These are phyloP conservation scores for Paraphoma chrysanthemicola DNA, from an alignment of 2,329 filamentous ascomycete genomes.

Conservation along the genomic window DNA sequence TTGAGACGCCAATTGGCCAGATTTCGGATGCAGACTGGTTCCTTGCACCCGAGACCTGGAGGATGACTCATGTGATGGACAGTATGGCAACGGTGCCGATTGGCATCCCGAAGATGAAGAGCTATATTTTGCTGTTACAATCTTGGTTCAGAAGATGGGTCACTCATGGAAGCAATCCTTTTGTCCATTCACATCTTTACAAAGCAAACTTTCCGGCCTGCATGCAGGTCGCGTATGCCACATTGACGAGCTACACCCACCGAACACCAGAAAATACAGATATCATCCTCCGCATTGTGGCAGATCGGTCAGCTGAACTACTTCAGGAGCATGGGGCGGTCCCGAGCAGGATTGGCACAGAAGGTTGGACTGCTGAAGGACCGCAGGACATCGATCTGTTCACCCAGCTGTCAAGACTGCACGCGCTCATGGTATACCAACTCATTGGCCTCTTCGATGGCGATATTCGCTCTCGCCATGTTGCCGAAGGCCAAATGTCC, in stretches of 20 bases:
- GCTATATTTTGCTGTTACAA: conserved; percentile 12
- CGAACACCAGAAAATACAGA: conserved; percentile 13
- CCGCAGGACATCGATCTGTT: background rate
- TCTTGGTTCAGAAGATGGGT: conserved; percentile 38
- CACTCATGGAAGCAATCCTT: conserved; percentile 33
- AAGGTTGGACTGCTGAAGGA: background rate
- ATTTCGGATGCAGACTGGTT: conserved; percentile 14
- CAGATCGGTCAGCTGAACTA: conserved; percentile 11
- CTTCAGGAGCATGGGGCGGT: background rate
- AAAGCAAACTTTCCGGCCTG: conserved; percentile 22
- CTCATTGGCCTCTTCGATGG: conserved; percentile 9
- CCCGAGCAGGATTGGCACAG: background rate
- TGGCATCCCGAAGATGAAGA: conserved; percentile 10
- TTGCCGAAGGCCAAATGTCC: background rate
- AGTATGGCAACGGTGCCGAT: conserved; percentile 4
- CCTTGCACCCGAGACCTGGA: conserved; percentile 18
- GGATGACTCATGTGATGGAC: conserved; percentile 7
- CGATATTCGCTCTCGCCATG: conserved; percentile 6
- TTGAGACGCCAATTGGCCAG: conserved; percentile 3
- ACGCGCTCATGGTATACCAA: conserved; percentile 7
- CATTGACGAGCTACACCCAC: conserved; percentile 11
- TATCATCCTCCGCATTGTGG: conserved; percentile 16
- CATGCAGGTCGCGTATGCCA: conserved; percentile 41
- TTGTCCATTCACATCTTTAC: conserved; percentile 44
- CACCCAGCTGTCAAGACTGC: conserved; percentile 2